Percentiles rank a stretch among this genome's conserved stretches.
Evolutionary conservation across 2,329 filamentous ascomycete genomes (phyloP).

Genomic region (Acephala macrosclerotiorum): DNA sequence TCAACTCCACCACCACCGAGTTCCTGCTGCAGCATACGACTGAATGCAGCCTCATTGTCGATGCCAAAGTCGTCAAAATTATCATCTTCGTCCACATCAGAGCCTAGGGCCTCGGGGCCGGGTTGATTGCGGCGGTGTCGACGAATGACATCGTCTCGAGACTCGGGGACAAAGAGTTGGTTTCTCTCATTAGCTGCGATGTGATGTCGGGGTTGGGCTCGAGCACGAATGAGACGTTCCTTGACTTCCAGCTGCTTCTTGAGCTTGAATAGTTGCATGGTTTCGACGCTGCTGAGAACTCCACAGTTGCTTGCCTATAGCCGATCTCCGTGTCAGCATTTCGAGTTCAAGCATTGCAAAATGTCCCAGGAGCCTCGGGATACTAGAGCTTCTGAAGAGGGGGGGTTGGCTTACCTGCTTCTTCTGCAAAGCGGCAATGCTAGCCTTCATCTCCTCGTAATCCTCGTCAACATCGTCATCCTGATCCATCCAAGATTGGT

Average conservation of each 20-base stretch:
- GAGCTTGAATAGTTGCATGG: slow-evolving; percentile 22
- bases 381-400: too few relatives aligned
- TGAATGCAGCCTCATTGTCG: not conserved
- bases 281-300: slow-evolving; percentile 18
- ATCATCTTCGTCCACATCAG: not conserved
- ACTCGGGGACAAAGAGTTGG: slow-evolving; percentile 29
- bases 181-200: slow-evolving; percentile 19
- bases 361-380: too few relatives aligned
- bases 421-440: not conserved
- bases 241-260: slow-evolving; percentile 12
- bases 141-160: not conserved
- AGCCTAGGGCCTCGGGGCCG: not conserved
- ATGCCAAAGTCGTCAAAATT: not conserved
- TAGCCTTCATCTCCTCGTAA: slow-evolving; percentile 13
- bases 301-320: too few relatives aligned
- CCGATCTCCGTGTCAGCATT: too few relatives aligned
- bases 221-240: slow-evolving; percentile 11
- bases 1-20: slow-evolving; percentile 13
- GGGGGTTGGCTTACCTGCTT: too few relatives aligned
- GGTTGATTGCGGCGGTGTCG: not conserved
- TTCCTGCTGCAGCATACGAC: slow-evolving; percentile 29
- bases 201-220: not conserved
- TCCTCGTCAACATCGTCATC: slow-evolving; percentile 23
- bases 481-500: slow-evolving; percentile 34
- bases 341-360: too few relatives aligned